Evolutionary conservation across 1,139 yeast genomes (phyloP).

Genomic region (Geotrichum siamense): DNA sequence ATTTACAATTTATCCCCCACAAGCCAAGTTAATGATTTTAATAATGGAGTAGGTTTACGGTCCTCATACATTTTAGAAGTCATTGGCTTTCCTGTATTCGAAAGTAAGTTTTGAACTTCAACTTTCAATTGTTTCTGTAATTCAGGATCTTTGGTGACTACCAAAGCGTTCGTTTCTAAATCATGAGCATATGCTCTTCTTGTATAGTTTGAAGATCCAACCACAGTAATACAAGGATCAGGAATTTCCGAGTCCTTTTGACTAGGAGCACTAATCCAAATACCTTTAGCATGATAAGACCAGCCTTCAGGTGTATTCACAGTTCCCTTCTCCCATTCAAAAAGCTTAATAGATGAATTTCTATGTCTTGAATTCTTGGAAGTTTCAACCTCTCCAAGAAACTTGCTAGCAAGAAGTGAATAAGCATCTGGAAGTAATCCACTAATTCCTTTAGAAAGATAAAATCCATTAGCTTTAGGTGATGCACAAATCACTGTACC

Average conservation of each 20-base stretch:
- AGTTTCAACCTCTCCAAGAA: constrained; percentile 48
- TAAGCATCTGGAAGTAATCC: constrained; percentile 83
- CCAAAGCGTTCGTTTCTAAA: constrained; percentile 76
- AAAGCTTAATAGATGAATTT: constrained; percentile 41
- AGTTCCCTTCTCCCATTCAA: constrained; percentile 82
- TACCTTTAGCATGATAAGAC: constrained; percentile 98
- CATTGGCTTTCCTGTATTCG: constrained; percentile 44
- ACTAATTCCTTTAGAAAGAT: constrained; percentile 74
- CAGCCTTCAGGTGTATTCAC: constrained; percentile 82
- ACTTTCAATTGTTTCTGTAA: constrained; percentile 50
- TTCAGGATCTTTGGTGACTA: constrained; percentile 60
- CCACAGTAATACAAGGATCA: constrained; percentile 64
- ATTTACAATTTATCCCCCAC: constrained; percentile 44
- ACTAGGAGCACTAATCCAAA: constrained; percentile 66
- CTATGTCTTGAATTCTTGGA: constrained; percentile 20
- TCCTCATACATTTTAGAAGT: constrained; percentile 56
- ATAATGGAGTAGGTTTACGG: constrained; percentile 48
- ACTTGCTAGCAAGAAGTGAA: constrained; percentile 63
- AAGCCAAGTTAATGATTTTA: constrained; percentile 40
- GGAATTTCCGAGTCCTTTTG: constrained; percentile 22
- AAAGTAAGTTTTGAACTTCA: constrained; percentile 59
- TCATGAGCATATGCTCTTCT: constrained; percentile 82
- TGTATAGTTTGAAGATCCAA: constrained; percentile 93
- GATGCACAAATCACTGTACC: constrained; percentile 83
- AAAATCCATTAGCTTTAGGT: constrained; percentile 87